These are phyloP conservation scores for Beauveria australis DNA, from an alignment of 2,329 filamentous ascomycete species.

Conservation along the genomic window DNA sequence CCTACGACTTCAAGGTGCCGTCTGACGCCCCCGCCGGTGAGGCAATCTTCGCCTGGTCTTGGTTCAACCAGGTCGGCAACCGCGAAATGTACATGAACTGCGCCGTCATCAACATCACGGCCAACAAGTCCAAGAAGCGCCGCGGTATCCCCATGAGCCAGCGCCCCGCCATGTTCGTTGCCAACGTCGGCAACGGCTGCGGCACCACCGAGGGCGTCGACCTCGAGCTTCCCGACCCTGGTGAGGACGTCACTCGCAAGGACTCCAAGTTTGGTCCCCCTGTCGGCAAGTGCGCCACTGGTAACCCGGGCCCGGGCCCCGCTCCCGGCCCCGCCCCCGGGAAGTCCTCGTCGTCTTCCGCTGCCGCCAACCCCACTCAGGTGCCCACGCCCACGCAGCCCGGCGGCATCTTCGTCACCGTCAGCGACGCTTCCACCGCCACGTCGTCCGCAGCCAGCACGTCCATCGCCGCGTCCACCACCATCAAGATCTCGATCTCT, in stretches of 20 bases:
- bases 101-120: slow-evolving; percentile 56
- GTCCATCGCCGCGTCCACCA: background rate
- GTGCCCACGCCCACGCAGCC: slow-evolving; percentile 17
- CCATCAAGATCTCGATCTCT: background rate
- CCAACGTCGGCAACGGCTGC: slow-evolving; percentile 37
- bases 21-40: slow-evolving; percentile 50
- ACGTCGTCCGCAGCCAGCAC: background rate
- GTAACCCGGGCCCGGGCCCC: slow-evolving; percentile 9
- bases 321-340: background rate
- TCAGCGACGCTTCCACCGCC: slow-evolving; percentile 9
- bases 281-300: slow-evolving; percentile 7
- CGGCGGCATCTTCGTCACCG: slow-evolving; percentile 36
- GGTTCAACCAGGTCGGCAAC: slow-evolving; percentile 53
- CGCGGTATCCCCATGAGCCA: slow-evolving; percentile 35
- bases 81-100: slow-evolving; percentile 69
- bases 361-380: background rate
- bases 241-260: slow-evolving; percentile 35
- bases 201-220: slow-evolving; percentile 48
- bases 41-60: slow-evolving; percentile 66
- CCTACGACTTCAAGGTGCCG: slow-evolving; percentile 60
- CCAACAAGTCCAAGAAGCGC: slow-evolving; percentile 25
- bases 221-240: slow-evolving; percentile 58
- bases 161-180: slow-evolving; percentile 62
- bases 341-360: background rate
- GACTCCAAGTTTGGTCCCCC: slow-evolving; percentile 20